Conservation (phyloP, 1,139 yeast species). For the Martiniozyma asiatica region DNA sequence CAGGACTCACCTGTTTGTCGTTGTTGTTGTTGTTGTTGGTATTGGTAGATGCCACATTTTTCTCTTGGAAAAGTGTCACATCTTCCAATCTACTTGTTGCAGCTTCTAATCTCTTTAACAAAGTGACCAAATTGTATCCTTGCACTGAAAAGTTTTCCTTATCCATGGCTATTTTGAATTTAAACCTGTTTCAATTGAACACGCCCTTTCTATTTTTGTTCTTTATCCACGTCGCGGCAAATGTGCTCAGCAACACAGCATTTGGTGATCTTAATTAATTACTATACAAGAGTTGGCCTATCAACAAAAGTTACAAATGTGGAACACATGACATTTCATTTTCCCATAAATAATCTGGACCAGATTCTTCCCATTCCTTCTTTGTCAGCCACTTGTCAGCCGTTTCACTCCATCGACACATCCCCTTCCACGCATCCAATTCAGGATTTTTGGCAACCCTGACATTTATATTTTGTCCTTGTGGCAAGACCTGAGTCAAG, state of each 20-base stretch:
- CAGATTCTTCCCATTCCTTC: slow-evolving; percentile 76
- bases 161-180: too few species aligned
- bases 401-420: slow-evolving; percentile 65
- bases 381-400: slow-evolving; percentile 44
- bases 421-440: slow-evolving; percentile 87
- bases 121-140: slow-evolving; percentile 71
- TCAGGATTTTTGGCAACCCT: slow-evolving; percentile 56
- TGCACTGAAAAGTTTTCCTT: slow-evolving; percentile 52
- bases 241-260: too few species aligned
- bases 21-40: slow-evolving; percentile 1
- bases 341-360: slow-evolving; percentile 80
- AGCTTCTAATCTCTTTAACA: slow-evolving; percentile 73
- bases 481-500: slow-evolving; percentile 59
- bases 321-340: slow-evolving; percentile 55
- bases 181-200: too few species aligned
- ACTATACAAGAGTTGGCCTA: not conserved
- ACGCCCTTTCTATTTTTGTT: too few species aligned
- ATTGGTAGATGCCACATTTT: slow-evolving; percentile 14
- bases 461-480: slow-evolving; percentile 49
- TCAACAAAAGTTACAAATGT: too few species aligned
- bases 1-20: slow-evolving; percentile 4
- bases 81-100: slow-evolving; percentile 91
- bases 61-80: slow-evolving; percentile 70
- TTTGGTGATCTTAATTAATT: too few species aligned
- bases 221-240: too few species aligned